A percentile compares a stretch with the other conserved stretches of the same genome.
phyloP scores from a whole-genome alignment of 768 basidiomycete genomes.

The Termitomyces sp. region DNA sequence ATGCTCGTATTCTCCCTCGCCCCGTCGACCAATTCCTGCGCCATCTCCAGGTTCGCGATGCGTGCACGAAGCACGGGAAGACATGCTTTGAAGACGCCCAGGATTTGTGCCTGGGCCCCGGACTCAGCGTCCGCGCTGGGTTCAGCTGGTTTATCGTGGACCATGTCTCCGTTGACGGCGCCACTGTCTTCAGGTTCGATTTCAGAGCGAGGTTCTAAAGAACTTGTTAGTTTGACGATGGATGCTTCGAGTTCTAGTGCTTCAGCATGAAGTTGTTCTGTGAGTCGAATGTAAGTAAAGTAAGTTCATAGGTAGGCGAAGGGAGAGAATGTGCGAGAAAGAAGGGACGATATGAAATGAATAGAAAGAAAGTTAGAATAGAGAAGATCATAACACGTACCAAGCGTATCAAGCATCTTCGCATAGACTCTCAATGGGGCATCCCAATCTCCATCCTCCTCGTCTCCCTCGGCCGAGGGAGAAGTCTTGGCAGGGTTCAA shows the following conservation, averaged over 20 bases:
- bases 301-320: neutral
- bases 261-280: constrained; percentile 25
- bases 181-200: neutral
- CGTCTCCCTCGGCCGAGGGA: neutral
- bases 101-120: constrained; percentile 37
- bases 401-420: constrained; percentile 42
- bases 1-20: constrained; percentile 50
- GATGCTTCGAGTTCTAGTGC: constrained; percentile 24
- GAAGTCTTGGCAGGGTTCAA: constrained; percentile 22
- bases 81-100: constrained; percentile 43
- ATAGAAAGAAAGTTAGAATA: too few relatives aligned
- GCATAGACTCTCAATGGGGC: constrained; percentile 41
- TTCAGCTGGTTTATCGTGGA: neutral
- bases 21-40: constrained; percentile 47
- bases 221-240: constrained; percentile 22
- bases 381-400: constrained; percentile 22
- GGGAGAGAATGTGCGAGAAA: neutral
- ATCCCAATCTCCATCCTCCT: constrained; percentile 28
- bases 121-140: neutral
- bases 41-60: constrained; percentile 44
- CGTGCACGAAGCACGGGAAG: constrained; percentile 48
- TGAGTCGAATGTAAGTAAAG: constrained; percentile 6
- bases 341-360: too few relatives aligned
- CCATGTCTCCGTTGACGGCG: too few relatives aligned
- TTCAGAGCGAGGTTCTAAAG: neutral